Conservation (phyloP, 1,284 basidiomycete species). For the Cutaneotrichosporon cutaneum region DNA sequence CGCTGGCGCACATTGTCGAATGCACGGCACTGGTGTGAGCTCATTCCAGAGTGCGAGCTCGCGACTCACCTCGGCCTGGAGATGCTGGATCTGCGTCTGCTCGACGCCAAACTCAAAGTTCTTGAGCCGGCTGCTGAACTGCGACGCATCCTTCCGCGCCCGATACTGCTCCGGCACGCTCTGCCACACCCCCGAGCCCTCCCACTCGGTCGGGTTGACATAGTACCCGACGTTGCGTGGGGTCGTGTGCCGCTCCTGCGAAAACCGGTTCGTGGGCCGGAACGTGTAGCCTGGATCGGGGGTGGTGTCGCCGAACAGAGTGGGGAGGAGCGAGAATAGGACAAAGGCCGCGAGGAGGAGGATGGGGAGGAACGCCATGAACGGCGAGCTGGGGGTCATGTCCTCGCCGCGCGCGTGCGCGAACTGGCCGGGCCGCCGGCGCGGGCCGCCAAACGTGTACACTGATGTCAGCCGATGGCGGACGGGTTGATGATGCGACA, state of each 20-base stretch:
- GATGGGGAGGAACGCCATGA: constrained; percentile 82
- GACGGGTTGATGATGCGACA: not conserved
- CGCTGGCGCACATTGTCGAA: constrained; percentile 40
- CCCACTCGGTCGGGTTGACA: constrained; percentile 77
- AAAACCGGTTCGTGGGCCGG: constrained; percentile 58
- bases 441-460: constrained; percentile 55
- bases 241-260: constrained; percentile 65
- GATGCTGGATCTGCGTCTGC: constrained; percentile 64
- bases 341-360: constrained; percentile 80
- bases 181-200: constrained; percentile 64
- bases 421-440: not conserved
- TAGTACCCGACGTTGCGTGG: constrained; percentile 75
- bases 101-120: constrained; percentile 61
- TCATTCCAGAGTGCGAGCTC: constrained; percentile 48
- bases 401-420: constrained; percentile 32
- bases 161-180: constrained; percentile 63
- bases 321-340: constrained; percentile 77
- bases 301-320: constrained; percentile 63
- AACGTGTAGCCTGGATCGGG: constrained; percentile 84
- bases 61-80: constrained; percentile 68
- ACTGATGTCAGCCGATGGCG: constrained; percentile 26
- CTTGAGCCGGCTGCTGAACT: constrained; percentile 43
- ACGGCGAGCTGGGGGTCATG: constrained; percentile 62
- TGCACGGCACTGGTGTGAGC: constrained; percentile 36
- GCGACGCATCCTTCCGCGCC: constrained; percentile 52